Percentiles rank a stretch among this genome's conserved stretches.
Evolutionary conservation across 352 stramenopile species (phyloP).

Genomic region (Pythium monospermum): DNA sequence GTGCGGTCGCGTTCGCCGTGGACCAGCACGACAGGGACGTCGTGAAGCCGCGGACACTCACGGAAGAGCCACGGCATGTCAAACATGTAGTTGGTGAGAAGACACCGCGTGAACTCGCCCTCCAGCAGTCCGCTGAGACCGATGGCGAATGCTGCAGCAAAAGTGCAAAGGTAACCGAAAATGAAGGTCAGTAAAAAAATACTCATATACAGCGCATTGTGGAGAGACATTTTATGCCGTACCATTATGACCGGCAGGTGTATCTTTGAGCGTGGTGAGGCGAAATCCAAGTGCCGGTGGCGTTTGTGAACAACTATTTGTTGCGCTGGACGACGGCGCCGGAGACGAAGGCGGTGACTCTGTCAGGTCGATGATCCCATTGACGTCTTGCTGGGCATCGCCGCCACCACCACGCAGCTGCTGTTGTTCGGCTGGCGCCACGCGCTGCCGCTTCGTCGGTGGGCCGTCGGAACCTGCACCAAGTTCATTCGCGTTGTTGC

Average conservation of each 20-base stretch:
- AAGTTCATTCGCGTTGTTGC: too few relatives aligned
- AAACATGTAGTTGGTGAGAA: slow-evolving; percentile 85
- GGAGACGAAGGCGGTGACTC: neutral
- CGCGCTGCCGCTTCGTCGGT: neutral
- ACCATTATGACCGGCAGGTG: slow-evolving; percentile 15
- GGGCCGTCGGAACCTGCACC: neutral
- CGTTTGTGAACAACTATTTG: too few relatives aligned
- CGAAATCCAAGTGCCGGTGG: slow-evolving; percentile 10
- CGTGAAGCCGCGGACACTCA: slow-evolving; percentile 45
- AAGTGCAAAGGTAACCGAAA: neutral
- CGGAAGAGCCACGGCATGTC: slow-evolving; percentile 70
- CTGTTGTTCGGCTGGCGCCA: neutral
- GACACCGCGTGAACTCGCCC: slow-evolving; percentile 49
- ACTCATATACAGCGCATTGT: neutral
- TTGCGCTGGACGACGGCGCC: neutral
- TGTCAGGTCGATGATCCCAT: slow-evolving; percentile 1
- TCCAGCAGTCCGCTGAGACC: slow-evolving; percentile 43
- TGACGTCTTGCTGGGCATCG: neutral
- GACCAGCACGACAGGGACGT: slow-evolving; percentile 70
- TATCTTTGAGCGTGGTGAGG: slow-evolving; percentile 19
- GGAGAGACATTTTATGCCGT: neutral
- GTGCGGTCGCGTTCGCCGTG: slow-evolving; percentile 63
- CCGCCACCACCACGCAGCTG: too few relatives aligned
- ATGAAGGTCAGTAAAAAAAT: neutral
- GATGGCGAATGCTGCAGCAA: slow-evolving; percentile 30